Base-by-base conservation (phyloP, 1,284 basidiomycete species). In the Naganishia sp. region DNA sequence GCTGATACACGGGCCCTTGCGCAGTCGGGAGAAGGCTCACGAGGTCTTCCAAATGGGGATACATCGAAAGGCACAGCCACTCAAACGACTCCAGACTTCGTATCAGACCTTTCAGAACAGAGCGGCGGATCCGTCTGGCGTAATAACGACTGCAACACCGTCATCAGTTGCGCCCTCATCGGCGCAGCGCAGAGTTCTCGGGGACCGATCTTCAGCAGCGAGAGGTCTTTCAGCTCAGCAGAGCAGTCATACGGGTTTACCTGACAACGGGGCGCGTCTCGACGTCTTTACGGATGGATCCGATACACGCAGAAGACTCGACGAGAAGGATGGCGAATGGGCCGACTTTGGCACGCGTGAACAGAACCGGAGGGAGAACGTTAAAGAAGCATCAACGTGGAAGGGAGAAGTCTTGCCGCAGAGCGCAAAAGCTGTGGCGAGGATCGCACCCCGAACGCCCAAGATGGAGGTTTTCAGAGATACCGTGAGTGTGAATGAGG, bases 41-140 rank as follows among this genome's bases (percentile, higher is more conserved):
- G 83, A 85, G 53, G 85, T 93, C 23, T 97, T 91, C 80, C 85
- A 85, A 23, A 85, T 89, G 54, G 95, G 94, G 21, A 90, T 99
- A 70, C 84, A 87, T 56, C 87, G 90, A 23, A 85, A 85, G 69
- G 92, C 89, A 10, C 85, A 90, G 17, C 94, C 94, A 1, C 74
- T 90, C 18, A 92, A 94, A 72, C 85, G 92, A 25, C 84, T 99
- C 64, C 94, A 94, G 81, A 86, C 85, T 58, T 84, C 88, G 58
- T 92, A 94, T 76, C 82, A 86, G 35, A 89, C 93, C 47, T 98
- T 94, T 77, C 87, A 90, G 70, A 58, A 43, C 42, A 61, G 68
- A 50, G 56, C 54, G 7, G 39, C 60, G 3, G 58, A 67, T 31
- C 58, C 50, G 7, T 65, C 68, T 21, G 63, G 58, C 28, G 58